Evolutionary conservation across 2,329 filamentous ascomycete species (phyloP), one percentile per base, ranked within the genome.

Genomic region (Colletotrichum tropicicola): DNA sequence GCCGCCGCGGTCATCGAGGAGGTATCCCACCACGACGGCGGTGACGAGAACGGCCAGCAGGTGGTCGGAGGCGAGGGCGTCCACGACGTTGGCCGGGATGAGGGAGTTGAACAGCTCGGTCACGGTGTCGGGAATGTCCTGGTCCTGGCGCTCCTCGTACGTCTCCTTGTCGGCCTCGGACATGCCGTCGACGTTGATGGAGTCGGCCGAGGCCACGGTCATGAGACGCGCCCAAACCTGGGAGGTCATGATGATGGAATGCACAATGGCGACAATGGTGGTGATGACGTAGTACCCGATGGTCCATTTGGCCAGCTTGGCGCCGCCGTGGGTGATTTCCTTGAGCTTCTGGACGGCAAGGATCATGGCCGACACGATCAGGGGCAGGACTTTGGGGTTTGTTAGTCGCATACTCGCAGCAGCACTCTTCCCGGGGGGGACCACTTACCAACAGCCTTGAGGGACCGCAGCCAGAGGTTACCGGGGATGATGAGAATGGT

Each of bases 321-420:
- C 77, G 6, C 79, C 82, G 12, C 79, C 78, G 9, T 77, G 70
- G 10, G 79, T 73, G 78, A 86, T 83, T 6, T 74, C 77, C 17
- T 80, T 78, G 7, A 86, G 75, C n/a, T 78, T 77, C 48, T 82
- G 81, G 6, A 86, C 75, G 5, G 83, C 81, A 17, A 85, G 75
- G 48, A 86, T 80, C 77, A 86, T 85, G 23, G 84, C 83, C 7
- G 78, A 80, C 25, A 85, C 74, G 43, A 86, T 86, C 57, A 86
- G 72, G 2, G 83, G 83, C 2, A 86, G 74, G 1, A 86, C 83
- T 84, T 5, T 5, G 12, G 3, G 19, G n/a, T 8, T n/a, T 43
- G 51, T 65, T 44, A 65, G 44, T n/a, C 8, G n/a, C 25, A 15
- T 37, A 10, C 19, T 43, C 23, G 43, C 27, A 17, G 32, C 32